Percentiles rank a stretch among this genome's conserved stretches.
These are phyloP conservation scores for Suzukiozyma palmioleophila DNA, from an alignment of 1,139 yeast species.

Conservation along the genomic window DNA sequence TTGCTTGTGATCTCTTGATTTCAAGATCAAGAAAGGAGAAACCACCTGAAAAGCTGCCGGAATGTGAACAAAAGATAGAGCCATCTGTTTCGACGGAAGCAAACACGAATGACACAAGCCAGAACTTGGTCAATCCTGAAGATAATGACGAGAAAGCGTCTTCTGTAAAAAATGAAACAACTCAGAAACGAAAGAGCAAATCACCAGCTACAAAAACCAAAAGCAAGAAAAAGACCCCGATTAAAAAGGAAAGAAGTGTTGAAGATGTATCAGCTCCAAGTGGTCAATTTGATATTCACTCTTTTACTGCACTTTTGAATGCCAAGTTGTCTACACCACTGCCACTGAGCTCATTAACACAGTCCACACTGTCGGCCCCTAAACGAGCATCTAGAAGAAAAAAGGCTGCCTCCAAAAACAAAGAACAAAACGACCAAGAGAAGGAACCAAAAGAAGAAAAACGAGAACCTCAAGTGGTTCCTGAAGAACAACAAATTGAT, in stretches of 20 bases:
- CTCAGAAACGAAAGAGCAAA: slow-evolving; percentile 5
- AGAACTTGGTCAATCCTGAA: background rate
- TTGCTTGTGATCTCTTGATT: background rate
- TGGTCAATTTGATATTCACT: slow-evolving; percentile 21
- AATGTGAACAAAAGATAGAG: background rate
- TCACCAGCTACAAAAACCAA: slow-evolving; percentile 7
- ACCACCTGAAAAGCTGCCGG: background rate
- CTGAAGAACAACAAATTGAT: no score
- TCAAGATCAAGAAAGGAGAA: background rate
- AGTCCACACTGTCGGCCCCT: background rate
- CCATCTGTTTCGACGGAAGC: background rate
- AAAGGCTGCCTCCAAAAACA: background rate
- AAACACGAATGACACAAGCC: background rate
- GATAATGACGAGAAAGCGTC: background rate
- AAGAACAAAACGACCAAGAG: background rate
- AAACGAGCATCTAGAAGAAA: background rate
- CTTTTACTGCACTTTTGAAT: slow-evolving; percentile 24
- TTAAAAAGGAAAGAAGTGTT: slow-evolving; percentile 5
- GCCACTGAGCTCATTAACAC: slow-evolving; percentile 12
- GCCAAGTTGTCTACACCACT: slow-evolving; percentile 13
- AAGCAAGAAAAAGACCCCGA: slow-evolving; percentile 5
- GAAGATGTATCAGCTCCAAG: slow-evolving; percentile 1
- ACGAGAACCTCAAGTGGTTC: background rate
- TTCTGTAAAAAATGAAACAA: background rate
- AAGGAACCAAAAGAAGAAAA: background rate